Evolutionary conservation across 352 stramenopile species (phyloP).

Genomic region (Phytophthora colocasiae): DNA sequence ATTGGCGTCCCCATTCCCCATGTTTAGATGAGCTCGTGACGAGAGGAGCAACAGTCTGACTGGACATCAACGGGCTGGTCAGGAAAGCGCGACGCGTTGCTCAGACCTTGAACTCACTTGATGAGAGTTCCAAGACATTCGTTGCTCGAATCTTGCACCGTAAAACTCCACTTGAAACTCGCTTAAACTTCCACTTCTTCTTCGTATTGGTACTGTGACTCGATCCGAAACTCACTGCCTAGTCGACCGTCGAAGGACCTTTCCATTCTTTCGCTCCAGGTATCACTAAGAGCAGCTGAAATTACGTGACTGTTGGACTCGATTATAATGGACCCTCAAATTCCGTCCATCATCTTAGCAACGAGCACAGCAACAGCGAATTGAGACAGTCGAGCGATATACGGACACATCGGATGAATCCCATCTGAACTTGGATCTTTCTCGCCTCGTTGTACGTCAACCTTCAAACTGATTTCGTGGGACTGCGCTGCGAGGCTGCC

Average conservation of each 20-base stretch:
- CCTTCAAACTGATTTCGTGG: constrained; percentile 27
- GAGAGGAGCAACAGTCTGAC: constrained; percentile 8
- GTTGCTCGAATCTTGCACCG: constrained; percentile 10
- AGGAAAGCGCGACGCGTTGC: not conserved
- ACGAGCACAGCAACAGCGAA: not conserved
- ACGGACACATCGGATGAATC: constrained; percentile 24
- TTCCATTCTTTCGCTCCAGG: not conserved
- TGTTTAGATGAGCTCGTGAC: constrained; percentile 4
- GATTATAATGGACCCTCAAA: constrained; percentile 12
- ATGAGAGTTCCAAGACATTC: constrained; percentile 6
- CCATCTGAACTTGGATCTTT: constrained; percentile 33
- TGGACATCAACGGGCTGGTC: constrained; percentile 17
- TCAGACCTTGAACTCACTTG: not conserved
- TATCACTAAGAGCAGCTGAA: not conserved
- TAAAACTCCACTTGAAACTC: not conserved
- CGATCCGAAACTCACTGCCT: not conserved
- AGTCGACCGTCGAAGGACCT: not conserved
- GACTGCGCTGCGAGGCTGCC: constrained; percentile 3
- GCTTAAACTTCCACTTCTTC: not conserved
- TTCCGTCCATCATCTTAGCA: not conserved
- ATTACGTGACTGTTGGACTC: not conserved
- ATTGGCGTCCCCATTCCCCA: constrained; percentile 16
- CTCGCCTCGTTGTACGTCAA: constrained; percentile 10
- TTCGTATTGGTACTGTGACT: not conserved
- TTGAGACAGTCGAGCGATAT: constrained; percentile 30